phyloP scores from a whole-genome alignment of 106 monocot genomes.

The Dioscorea alata region DNA sequence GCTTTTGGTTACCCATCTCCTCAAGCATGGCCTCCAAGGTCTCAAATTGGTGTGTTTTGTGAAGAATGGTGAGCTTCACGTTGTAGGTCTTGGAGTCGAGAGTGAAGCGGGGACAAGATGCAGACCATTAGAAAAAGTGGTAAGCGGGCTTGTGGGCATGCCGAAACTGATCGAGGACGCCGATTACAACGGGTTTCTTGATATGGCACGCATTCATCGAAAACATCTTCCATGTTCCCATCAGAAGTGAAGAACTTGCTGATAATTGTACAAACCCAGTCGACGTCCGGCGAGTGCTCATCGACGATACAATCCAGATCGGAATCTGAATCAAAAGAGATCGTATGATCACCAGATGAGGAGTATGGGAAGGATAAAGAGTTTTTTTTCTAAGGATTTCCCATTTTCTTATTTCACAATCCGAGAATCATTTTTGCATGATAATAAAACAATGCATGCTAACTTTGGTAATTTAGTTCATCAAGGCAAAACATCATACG shows the following conservation, averaged over 20 bases:
- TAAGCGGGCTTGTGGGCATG: conserved; percentile 64
- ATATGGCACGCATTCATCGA: conserved; percentile 38
- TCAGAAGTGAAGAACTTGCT: conserved; percentile 52
- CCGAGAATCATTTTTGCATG: no score
- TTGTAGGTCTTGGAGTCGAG: conserved; percentile 43
- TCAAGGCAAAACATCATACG: no score
- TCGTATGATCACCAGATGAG: background rate
- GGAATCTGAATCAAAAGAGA: conserved; percentile 12
- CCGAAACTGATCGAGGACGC: conserved; percentile 52
- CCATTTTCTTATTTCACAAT: no score
- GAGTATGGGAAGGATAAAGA: no score
- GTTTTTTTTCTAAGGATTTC: no score
- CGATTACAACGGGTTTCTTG: conserved; percentile 28
- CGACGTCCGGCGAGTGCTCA: conserved; percentile 14
- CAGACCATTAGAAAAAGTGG: conserved; percentile 81
- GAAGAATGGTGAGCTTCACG: conserved; percentile 59
- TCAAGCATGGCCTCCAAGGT: conserved; percentile 52
- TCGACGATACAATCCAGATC: background rate
- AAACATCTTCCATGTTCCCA: conserved; percentile 67
- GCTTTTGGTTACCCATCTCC: conserved; percentile 53
- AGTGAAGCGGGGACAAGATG: conserved; percentile 17
- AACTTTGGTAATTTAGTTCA: no score
- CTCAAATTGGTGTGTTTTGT: conserved; percentile 74
- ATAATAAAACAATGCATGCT: no score
- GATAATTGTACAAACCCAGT: conserved; percentile 49